A percentile compares a stretch with the other conserved stretches of the same genome.
Evolutionary conservation across 106 monocot genomes (phyloP).

Genomic region (Allium fistulosum): DNA sequence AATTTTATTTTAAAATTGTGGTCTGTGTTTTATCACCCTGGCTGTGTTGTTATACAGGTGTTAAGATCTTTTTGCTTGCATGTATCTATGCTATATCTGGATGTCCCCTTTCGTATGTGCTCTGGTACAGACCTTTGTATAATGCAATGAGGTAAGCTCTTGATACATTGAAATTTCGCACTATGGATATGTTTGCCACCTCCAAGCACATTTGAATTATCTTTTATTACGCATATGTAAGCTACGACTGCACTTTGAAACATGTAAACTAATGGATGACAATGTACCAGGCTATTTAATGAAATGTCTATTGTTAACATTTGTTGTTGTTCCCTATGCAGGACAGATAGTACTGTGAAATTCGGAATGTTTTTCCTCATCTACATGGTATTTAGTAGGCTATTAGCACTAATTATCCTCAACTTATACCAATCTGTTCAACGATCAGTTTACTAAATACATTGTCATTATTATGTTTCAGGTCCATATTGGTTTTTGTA

Average conservation of each 20-base stretch:
- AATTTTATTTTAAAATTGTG: neutral
- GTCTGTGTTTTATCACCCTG: neutral
- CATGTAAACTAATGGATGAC: too few species aligned
- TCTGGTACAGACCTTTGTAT: conserved; percentile 93
- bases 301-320: neutral
- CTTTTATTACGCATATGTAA: neutral
- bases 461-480: conserved; percentile 11
- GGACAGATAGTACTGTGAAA: conserved; percentile 85
- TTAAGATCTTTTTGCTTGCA: conserved; percentile 90
- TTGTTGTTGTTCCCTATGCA: conserved; percentile 14
- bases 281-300: too few species aligned
- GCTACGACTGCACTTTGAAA: neutral
- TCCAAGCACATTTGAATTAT: neutral
- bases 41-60: conserved; percentile 25
- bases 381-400: conserved; percentile 48
- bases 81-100: conserved; percentile 78
- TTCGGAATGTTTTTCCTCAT: conserved; percentile 90
- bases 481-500: conserved; percentile 68
- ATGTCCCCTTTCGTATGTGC: conserved; percentile 72
- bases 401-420: neutral
- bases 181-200: neutral
- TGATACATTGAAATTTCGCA: neutral
- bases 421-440: neutral
- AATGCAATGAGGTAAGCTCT: conserved; percentile 65
- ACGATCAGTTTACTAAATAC: neutral